Percentiles rank a stretch among this genome's conserved stretches.
Evolutionary conservation across 2,329 filamentous ascomycete genomes (phyloP).

Genomic region (Grosmannia huntii): DNA sequence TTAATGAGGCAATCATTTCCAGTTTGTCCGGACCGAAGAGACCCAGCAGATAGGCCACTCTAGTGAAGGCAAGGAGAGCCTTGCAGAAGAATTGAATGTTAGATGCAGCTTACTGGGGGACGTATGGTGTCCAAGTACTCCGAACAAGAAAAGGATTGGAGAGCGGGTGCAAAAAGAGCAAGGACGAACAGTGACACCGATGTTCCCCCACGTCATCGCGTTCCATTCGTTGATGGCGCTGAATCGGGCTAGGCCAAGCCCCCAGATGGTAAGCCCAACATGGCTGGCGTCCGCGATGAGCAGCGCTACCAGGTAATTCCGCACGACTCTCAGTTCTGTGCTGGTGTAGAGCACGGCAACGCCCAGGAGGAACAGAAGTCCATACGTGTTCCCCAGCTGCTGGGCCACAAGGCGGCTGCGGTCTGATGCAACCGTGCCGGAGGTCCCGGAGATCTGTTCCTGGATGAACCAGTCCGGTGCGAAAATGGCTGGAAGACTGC

Average conservation of each 20-base stretch:
- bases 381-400: slow-evolving; percentile 59
- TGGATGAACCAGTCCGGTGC: slow-evolving; percentile 49
- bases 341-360: slow-evolving; percentile 51
- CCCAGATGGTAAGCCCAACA: slow-evolving; percentile 45
- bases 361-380: slow-evolving; percentile 51
- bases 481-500: slow-evolving; percentile 42
- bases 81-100: slow-evolving; percentile 18
- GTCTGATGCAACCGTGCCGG: slow-evolving; percentile 15
- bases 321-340: slow-evolving; percentile 51
- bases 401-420: slow-evolving; percentile 45
- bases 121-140: not conserved
- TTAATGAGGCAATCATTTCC: slow-evolving; percentile 1
- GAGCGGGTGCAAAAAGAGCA: not conserved
- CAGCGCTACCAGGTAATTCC: slow-evolving; percentile 53
- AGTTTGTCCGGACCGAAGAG: slow-evolving; percentile 38
- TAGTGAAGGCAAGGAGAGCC: slow-evolving; percentile 41
- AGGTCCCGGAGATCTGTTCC: slow-evolving; percentile 40
- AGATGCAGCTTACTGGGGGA: not conserved
- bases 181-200: slow-evolving; percentile 45
- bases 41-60: slow-evolving; percentile 45
- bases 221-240: slow-evolving; percentile 50
- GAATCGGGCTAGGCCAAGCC: slow-evolving; percentile 42
- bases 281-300: slow-evolving; percentile 57
- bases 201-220: slow-evolving; percentile 59
- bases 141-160: not conserved